Evolutionary conservation across 2,329 filamentous ascomycete genomes (phyloP).

Genomic region (Calonectria pauciramosa): DNA sequence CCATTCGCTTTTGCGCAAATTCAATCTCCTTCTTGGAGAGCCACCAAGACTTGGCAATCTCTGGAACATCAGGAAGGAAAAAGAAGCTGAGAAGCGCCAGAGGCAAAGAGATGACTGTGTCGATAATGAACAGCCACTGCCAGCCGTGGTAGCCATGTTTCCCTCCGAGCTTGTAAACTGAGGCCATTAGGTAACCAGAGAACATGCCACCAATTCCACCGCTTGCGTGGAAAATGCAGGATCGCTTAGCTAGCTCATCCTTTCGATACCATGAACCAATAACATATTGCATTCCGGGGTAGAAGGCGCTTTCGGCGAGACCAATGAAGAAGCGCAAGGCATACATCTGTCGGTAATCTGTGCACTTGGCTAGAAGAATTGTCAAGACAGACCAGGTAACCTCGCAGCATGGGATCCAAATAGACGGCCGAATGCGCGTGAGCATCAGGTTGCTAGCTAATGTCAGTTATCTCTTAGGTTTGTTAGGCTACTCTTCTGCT

Average conservation of each 20-base stretch:
- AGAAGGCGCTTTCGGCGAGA: conserved; percentile 52
- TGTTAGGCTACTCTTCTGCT: background rate
- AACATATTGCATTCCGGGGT: conserved; percentile 53
- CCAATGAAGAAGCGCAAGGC: conserved; percentile 59
- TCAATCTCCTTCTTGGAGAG: conserved; percentile 41
- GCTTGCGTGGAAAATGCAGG: conserved; percentile 55
- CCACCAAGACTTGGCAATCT: conserved; percentile 44
- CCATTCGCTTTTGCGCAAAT: conserved; percentile 47
- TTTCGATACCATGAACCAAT: conserved; percentile 60
- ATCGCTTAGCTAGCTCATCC: conserved; percentile 57
- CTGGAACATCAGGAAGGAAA: conserved; percentile 47
- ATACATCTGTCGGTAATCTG: conserved; percentile 51
- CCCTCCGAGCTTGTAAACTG: conserved; percentile 56
- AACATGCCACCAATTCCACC: conserved; percentile 43
- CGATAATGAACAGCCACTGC: conserved; percentile 54
- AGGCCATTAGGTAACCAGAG: conserved; percentile 48
- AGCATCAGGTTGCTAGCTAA: conserved; percentile 48
- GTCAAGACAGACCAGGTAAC: conserved; percentile 45
- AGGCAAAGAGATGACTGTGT: conserved; percentile 51
- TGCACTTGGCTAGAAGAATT: conserved; percentile 44
- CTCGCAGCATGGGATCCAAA: conserved; percentile 56
- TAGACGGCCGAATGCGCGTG: conserved; percentile 53
- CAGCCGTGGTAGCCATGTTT: conserved; percentile 61
- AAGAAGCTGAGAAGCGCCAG: conserved; percentile 49
- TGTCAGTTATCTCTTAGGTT: background rate